Evolutionary conservation across 2,329 filamentous ascomycete species (phyloP).

Genomic region (Didymellaceae sp.): DNA sequence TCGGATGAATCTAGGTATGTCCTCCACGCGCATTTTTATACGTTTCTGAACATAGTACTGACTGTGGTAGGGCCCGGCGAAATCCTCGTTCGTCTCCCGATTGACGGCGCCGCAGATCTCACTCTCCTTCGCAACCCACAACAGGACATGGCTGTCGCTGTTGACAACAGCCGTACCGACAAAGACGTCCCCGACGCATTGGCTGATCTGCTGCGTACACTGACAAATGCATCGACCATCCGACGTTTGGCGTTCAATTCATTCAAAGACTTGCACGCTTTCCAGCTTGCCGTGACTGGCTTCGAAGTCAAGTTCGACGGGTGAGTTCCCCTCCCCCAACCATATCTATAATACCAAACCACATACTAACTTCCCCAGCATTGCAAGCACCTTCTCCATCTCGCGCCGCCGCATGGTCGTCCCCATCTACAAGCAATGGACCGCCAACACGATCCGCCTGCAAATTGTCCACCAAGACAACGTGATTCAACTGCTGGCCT

Average conservation of each 20-base stretch:
- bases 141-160: conserved; percentile 75
- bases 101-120: conserved; percentile 45
- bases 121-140: conserved; percentile 69
- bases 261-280: conserved; percentile 70
- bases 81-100: conserved; percentile 55
- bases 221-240: conserved; percentile 67
- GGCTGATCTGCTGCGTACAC: conserved; percentile 65
- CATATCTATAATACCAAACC: neutral
- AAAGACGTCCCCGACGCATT: conserved; percentile 64
- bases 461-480: conserved; percentile 81
- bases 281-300: conserved; percentile 80
- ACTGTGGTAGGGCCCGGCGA: conserved; percentile 50
- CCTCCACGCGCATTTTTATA: neutral
- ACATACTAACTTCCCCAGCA: conserved; percentile 35
- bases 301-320: conserved; percentile 66
- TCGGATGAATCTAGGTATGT: conserved; percentile 74
- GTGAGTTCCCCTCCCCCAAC: conserved; percentile 17
- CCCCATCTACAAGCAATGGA: conserved; percentile 93
- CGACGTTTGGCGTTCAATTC: conserved; percentile 65
- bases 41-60: neutral
- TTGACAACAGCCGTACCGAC: conserved; percentile 57
- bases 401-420: conserved; percentile 87
- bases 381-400: conserved; percentile 79
- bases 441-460: conserved; percentile 78
- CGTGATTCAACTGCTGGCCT: conserved; percentile 78